Evolutionary conservation across 148 eudicot species (phyloP), one percentile per base, ranked within the genome.

Genomic region (Suaeda aralocaspica): DNA sequence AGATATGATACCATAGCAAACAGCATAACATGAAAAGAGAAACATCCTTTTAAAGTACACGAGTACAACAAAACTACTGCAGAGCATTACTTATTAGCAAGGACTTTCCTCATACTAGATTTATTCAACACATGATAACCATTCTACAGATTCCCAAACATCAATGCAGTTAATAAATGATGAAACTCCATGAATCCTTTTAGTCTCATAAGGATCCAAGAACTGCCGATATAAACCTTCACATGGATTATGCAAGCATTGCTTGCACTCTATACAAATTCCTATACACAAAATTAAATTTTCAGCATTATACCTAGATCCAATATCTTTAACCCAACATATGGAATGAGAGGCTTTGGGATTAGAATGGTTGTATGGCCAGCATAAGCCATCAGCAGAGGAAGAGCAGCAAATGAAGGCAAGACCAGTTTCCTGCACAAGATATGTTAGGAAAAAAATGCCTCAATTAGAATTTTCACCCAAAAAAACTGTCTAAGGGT

Each of bases 351-450:
- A 66, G 98, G 98, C 82, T 91, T 94, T 71, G 98, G 98, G 60
- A 94, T 87, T 67, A 91, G 70, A 58, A 91, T 89, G 42, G 92
- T 87, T 71, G 98, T 94, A 79, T 94, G 98, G 57, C 98, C 98
- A 72, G 98, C 97, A 84, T 94, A 94, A 45, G 98, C 98, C 98
- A 94, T 91, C 87, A 91, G 82, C 62, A 94, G 75, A 16, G 98
- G 96, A 77, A 94, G 96, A 72, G 98, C 91, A 61, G 97, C 92
- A 76, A 94, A 78, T 69, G 95, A 87, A 59, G 98, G 97, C 84
- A 94, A 74, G 42, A 91, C 71, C 65, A 94, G 66, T 80, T 94
- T 94, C 85, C 97, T 91, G 97, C 72, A 29, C 68, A 73, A 75
- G 71, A 79, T 78, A 80, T 59, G 71, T 53, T 60, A n/a, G n/a